Base-by-base conservation (phyloP, 805 yeast genomes). In the Blastobotrys robertii region DNA sequence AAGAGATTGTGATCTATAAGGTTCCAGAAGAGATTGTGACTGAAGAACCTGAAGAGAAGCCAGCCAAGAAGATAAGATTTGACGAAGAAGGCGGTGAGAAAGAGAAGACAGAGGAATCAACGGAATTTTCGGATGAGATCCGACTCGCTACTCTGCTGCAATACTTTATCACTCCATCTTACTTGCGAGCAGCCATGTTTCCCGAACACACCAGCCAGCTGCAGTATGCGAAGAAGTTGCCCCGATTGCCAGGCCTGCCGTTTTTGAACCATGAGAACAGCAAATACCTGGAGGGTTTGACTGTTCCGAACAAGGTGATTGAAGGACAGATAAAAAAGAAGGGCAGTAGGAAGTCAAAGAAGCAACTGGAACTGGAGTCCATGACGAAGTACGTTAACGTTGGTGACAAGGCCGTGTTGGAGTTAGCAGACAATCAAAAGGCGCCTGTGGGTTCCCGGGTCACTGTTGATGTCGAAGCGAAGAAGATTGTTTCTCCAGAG, bases 121-220 rank as follows among this genome's bases (percentile, higher is more conserved):
- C 34, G 38, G 33, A n/a, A 38, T 44, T 55, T 1, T 34, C 22
- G 45, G 66, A 68, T 31, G 64, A 79, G 0, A 60, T 79, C 56
- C 55, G 79, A 6, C 69, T 85, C 43, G 87, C 90, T 1, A 67
- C 79, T 1, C 66, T 87, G 33, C 64, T 87, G 44, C 94, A 85
- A 57, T 86, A 67, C 57, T 84, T 84, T 55, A 77, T 86, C 11
- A 86, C 95, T 0, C 95, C 96, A 1, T 82, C 85, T 39, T 84
- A 87, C 56, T 67, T 87, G 35, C 73, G 79, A 13, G 79, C 79
- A 47, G 62, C 79, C 2, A 69, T 81, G 3, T 84, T 86, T 65
- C 68, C 72, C 47, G 64, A 54, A 28, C 69, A 45, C 29, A 49
- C 49, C 32, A 44, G 53, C 31, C 72, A 76, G 55, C 75, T 83